Evolutionary conservation across 2,329 filamentous ascomycete species (phyloP).

Genomic region (Zopfia rhizophila): DNA sequence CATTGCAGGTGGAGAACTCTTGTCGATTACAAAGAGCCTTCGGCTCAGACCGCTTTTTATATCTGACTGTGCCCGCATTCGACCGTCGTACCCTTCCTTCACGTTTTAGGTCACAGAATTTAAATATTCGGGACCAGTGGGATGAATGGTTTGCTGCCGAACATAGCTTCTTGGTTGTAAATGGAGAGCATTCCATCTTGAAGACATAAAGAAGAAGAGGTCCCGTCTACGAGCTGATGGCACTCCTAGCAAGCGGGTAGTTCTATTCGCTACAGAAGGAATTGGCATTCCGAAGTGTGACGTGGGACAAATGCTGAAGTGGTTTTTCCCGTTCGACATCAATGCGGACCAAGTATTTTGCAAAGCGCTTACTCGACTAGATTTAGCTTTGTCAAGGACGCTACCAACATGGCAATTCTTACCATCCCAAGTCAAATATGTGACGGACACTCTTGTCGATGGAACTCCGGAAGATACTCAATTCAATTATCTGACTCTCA

Average conservation of each 20-base stretch:
- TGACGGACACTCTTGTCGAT: slow-evolving; percentile 46
- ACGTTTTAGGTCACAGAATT: slow-evolving; percentile 19
- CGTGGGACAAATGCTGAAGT: slow-evolving; percentile 49
- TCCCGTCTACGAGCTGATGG: slow-evolving; percentile 17
- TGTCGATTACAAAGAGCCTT: slow-evolving; percentile 51
- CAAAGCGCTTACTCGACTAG: slow-evolving; percentile 56
- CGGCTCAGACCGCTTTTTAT: slow-evolving; percentile 55
- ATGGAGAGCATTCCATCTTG: slow-evolving; percentile 54
- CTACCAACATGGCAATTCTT: slow-evolving; percentile 49
- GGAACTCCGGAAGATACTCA: slow-evolving; percentile 41
- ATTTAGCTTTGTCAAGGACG: slow-evolving; percentile 56
- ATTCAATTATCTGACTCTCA: slow-evolving; percentile 48
- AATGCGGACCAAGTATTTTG: slow-evolving; percentile 51
- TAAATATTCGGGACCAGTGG: slow-evolving; percentile 35
- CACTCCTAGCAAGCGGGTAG: slow-evolving; percentile 33
- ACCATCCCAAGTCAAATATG: slow-evolving; percentile 46
- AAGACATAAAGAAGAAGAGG: slow-evolving; percentile 48
- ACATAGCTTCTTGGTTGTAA: slow-evolving; percentile 53
- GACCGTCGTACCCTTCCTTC: slow-evolving; percentile 14
- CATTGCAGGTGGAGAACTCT: slow-evolving; percentile 41
- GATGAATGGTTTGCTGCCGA: slow-evolving; percentile 47
- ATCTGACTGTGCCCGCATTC: slow-evolving; percentile 49
- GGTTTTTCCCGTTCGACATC: slow-evolving; percentile 49
- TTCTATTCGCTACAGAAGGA: slow-evolving; percentile 51
- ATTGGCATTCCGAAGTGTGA: slow-evolving; percentile 31